Percentiles rank a stretch among this genome's conserved stretches.
Evolutionary conservation across 2,329 filamentous ascomycete species (phyloP).

Genomic region (Colletotrichum acutatum): DNA sequence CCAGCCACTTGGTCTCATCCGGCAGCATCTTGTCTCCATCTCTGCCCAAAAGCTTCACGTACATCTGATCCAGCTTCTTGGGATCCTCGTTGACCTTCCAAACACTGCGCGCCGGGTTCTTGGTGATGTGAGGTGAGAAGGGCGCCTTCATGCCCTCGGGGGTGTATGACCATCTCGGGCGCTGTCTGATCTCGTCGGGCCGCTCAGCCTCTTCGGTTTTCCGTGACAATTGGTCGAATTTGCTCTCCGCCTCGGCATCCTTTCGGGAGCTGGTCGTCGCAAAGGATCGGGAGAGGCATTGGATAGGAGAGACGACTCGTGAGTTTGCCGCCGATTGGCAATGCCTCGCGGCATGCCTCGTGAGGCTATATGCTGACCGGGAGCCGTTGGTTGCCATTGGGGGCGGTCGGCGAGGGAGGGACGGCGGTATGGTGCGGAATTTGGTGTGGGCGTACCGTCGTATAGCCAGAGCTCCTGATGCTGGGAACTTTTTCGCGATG

Average conservation of each 20-base stretch:
- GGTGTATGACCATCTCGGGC: constrained; percentile 77
- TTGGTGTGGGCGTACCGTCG: constrained; percentile 5
- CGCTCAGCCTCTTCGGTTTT: constrained; percentile 18
- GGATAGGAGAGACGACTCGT: constrained; percentile 22
- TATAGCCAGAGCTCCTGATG: constrained; percentile 25
- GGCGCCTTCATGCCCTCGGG: constrained; percentile 77
- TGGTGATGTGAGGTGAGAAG: constrained; percentile 70
- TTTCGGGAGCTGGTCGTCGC: constrained; percentile 21
- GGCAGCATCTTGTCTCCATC: constrained; percentile 79
- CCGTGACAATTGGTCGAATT: constrained; percentile 28
- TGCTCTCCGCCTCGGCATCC: constrained; percentile 10
- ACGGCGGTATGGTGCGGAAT: background rate
- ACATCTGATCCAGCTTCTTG: constrained; percentile 78
- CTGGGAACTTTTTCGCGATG: constrained; percentile 35
- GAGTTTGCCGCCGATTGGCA: constrained; percentile 20
- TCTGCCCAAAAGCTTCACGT: constrained; percentile 78
- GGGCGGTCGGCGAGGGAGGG: constrained; percentile 1
- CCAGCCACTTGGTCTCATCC: constrained; percentile 96
- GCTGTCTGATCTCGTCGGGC: constrained; percentile 21
- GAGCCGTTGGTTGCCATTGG: constrained; percentile 34
- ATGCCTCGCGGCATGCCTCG: constrained; percentile 34
- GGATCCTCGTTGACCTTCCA: constrained; percentile 83
- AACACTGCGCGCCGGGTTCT: constrained; percentile 60
- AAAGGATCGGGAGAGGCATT: constrained; percentile 28
- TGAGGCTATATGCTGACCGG: constrained; percentile 31